Evolutionary conservation across 108 stramenopile genomes (phyloP).

Genomic region (Nannochloropsis gaditana): DNA sequence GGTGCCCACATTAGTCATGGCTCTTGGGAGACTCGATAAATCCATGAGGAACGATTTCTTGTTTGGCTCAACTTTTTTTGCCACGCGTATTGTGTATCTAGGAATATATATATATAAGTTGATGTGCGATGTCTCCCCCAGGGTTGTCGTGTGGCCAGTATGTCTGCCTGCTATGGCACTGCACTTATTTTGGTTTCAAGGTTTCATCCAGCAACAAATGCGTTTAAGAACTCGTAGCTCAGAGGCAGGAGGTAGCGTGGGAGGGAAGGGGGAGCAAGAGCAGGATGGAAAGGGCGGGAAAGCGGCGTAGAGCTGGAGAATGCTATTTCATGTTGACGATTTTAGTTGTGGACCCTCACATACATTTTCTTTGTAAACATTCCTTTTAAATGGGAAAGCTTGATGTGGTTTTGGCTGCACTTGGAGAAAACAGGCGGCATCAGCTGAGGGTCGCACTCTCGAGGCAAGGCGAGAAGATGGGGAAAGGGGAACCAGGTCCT

Average conservation of each 20-base stretch:
- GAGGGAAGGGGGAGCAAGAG: neutral
- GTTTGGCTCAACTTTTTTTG: constrained; percentile 6
- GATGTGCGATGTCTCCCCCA: neutral
- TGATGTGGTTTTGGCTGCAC: no score
- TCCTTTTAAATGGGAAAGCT: no score
- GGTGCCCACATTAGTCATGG: constrained; percentile 17
- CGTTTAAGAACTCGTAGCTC: neutral
- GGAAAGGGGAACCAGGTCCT: no score
- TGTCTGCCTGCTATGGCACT: neutral
- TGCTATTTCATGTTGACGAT: no score
- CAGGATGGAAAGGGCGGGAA: neutral
- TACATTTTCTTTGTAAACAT: no score
- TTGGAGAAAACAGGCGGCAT: no score
- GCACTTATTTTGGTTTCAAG: neutral
- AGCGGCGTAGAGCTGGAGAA: neutral
- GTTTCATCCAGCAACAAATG: neutral
- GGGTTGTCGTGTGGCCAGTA: neutral
- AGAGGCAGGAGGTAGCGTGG: neutral
- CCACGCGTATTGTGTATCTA: constrained; percentile 3
- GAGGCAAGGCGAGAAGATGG: no score
- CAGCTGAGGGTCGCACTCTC: no score
- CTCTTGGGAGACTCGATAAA: neutral
- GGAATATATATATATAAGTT: neutral
- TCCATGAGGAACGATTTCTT: neutral
- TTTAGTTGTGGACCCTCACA: no score